Evolutionary conservation across 192 early-diverging fungal genomes (phyloP).

Genomic region (Lobosporangium transversale): DNA sequence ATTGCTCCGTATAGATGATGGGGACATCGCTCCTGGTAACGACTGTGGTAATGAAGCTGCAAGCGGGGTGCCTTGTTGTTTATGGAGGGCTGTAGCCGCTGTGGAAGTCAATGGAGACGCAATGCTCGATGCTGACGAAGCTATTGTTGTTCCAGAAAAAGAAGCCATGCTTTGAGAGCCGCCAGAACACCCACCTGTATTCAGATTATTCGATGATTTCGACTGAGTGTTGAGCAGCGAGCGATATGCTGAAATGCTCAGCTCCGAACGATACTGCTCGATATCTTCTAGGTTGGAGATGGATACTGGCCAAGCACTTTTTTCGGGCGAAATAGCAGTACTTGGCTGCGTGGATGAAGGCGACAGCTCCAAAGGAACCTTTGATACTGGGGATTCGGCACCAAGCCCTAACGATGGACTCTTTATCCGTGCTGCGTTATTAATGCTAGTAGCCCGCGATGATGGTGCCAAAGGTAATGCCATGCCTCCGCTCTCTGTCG

Average conservation of each 20-base stretch:
- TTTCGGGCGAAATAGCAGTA: conserved; percentile 24
- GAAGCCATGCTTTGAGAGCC: conserved; percentile 8
- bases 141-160: conserved; percentile 6
- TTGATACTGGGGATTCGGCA: conserved; percentile 7
- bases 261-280: conserved; percentile 45
- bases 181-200: conserved; percentile 2
- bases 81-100: too few species aligned
- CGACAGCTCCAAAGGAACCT: conserved; percentile 19
- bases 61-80: too few species aligned
- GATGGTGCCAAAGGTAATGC: neutral
- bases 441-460: conserved; percentile 15
- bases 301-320: conserved; percentile 22
- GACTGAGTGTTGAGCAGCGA: conserved; percentile 42
- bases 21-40: too few species aligned
- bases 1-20: too few species aligned
- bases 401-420: neutral
- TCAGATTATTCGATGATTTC: conserved; percentile 16
- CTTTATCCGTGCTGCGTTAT: neutral
- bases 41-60: too few species aligned
- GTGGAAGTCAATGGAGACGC: conserved; percentile 2
- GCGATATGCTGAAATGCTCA: conserved; percentile 46
- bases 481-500: too few species aligned
- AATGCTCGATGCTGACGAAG: neutral
- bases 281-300: conserved; percentile 41
- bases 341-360: conserved; percentile 39